Conservation (phyloP, 345 rosid genomes). For the Aquilaria sinensis region DNA sequence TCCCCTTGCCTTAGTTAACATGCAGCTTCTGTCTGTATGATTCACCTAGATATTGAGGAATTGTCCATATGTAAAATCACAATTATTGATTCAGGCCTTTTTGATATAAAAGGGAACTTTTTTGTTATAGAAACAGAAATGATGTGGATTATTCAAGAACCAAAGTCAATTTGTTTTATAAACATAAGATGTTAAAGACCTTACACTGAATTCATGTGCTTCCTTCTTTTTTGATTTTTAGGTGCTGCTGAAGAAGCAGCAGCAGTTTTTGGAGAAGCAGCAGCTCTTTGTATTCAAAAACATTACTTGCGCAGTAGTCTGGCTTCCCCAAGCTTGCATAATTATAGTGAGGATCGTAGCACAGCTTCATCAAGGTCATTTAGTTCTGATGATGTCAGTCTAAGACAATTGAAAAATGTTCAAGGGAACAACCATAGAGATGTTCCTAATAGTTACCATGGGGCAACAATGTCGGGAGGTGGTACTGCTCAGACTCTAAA, state of each 20-base stretch:
- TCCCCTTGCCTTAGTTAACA: too few species aligned
- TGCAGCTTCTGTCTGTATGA: too few species aligned
- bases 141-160: neutral
- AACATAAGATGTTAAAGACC: too few species aligned
- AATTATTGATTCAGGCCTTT: too few species aligned
- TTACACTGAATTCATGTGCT: too few species aligned
- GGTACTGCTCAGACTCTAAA: constrained; percentile 55
- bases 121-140: too few species aligned
- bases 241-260: constrained; percentile 94
- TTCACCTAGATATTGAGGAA: too few species aligned
- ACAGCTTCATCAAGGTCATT: constrained; percentile 33
- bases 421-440: constrained; percentile 72
- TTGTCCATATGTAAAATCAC: too few species aligned
- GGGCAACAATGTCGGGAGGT: constrained; percentile 26
- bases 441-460: constrained; percentile 59
- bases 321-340: constrained; percentile 34
- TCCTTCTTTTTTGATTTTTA: constrained; percentile 17
- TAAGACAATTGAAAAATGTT: constrained; percentile 58
- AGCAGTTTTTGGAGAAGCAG: constrained; percentile 84
- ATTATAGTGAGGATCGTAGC: constrained; percentile 52
- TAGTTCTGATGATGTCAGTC: constrained; percentile 55
- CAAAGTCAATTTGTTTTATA: too few species aligned
- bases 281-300: constrained; percentile 79
- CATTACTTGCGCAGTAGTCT: constrained; percentile 51
- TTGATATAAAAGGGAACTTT: too few species aligned